These are phyloP conservation scores for Phytophthora tubulina DNA, from an alignment of 352 stramenopile genomes.

Conservation along the genomic window DNA sequence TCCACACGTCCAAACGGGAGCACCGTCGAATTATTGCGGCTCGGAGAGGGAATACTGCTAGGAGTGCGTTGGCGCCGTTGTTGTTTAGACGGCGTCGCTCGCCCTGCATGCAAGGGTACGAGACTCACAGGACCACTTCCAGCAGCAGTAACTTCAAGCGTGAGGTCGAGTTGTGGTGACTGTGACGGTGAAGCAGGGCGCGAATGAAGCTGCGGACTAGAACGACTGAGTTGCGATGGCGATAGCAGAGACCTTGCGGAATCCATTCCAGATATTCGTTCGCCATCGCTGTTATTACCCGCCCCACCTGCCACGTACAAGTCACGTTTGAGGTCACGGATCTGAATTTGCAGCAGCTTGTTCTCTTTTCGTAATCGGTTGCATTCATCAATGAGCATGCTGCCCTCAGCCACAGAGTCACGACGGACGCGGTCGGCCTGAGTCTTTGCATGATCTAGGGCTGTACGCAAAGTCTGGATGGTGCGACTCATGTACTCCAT, in stretches of 20 bases:
- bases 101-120: slow-evolving; percentile 36
- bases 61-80: slow-evolving; percentile 33
- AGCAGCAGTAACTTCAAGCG: slow-evolving; percentile 27
- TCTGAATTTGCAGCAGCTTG: slow-evolving; percentile 69
- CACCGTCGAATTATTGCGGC: slow-evolving; percentile 22
- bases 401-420: slow-evolving; percentile 81
- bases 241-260: slow-evolving; percentile 11
- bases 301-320: slow-evolving; percentile 15
- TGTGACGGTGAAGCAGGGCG: slow-evolving; percentile 30
- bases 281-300: slow-evolving; percentile 10
- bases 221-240: slow-evolving; percentile 36
- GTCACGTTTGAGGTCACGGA: slow-evolving; percentile 66
- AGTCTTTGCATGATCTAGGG: slow-evolving; percentile 75
- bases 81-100: slow-evolving; percentile 41
- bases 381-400: slow-evolving; percentile 83
- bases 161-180: slow-evolving; percentile 29
- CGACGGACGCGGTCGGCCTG: slow-evolving; percentile 74
- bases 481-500: slow-evolving; percentile 86
- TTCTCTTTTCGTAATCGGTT: slow-evolving; percentile 83
- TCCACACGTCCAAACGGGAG: slow-evolving; percentile 68
- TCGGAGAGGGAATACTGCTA: slow-evolving; percentile 22
- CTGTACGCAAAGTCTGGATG: slow-evolving; percentile 66
- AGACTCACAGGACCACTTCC: slow-evolving; percentile 30
- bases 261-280: slow-evolving; percentile 3
- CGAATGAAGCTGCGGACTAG: slow-evolving; percentile 45